phyloP scores from a whole-genome alignment of 2,329 filamentous ascomycete species.

The Tolypocladium nubicola region DNA sequence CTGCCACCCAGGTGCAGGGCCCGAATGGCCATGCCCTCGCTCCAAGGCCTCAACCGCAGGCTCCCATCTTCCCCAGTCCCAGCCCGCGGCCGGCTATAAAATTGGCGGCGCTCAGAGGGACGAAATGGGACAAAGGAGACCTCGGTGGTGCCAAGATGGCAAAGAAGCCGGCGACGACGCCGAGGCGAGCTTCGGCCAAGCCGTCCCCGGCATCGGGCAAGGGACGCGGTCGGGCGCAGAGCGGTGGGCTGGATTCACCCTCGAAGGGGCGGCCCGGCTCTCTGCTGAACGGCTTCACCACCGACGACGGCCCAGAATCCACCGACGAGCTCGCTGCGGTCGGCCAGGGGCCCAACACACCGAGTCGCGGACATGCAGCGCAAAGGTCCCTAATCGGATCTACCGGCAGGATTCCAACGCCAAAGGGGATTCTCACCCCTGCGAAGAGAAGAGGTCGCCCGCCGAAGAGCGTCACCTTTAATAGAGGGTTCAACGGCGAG shows the following conservation, averaged over 20 bases:
- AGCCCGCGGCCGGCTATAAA: conserved; percentile 21
- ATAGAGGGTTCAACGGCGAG: conserved; percentile 26
- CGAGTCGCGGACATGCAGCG: neutral
- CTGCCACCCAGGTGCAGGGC: neutral
- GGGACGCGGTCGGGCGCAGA: neutral
- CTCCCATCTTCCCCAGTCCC: conserved; percentile 4
- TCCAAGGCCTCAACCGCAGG: conserved; percentile 1
- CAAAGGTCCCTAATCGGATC: conserved; percentile 2
- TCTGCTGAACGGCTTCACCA: neutral
- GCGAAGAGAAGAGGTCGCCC: conserved; percentile 31
- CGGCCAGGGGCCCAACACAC: conserved; percentile 1
- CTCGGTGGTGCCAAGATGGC: conserved; percentile 1
- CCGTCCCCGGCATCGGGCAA: neutral
- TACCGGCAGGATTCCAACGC: conserved; percentile 11
- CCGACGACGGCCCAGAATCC: neutral
- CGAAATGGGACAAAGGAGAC: conserved; percentile 25
- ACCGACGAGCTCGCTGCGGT: conserved; percentile 2
- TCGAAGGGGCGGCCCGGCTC: neutral
- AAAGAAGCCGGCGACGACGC: conserved; percentile 9
- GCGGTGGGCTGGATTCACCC: neutral
- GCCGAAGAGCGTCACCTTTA: conserved; percentile 46
- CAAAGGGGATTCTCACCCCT: conserved; percentile 48
- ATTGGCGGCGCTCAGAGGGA: conserved; percentile 23
- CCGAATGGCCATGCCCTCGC: conserved; percentile 1
- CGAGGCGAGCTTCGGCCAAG: conserved; percentile 2